phyloP scores from a whole-genome alignment of 805 yeast species.

The Cyberlindnera bimundalis region DNA sequence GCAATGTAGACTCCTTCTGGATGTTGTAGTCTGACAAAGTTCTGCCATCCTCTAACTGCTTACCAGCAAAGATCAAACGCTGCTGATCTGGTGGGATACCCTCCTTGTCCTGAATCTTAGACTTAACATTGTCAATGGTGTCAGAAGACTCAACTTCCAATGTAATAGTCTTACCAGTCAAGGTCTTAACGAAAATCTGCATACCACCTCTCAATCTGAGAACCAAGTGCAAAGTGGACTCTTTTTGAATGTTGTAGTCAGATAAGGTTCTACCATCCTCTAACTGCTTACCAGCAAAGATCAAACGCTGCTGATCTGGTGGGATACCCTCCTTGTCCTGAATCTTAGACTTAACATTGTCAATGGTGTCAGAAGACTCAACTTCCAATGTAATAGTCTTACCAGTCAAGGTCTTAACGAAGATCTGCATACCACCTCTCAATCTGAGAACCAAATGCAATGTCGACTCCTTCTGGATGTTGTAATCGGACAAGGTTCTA shows the following conservation, averaged over 20 bases:
- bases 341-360: neutral
- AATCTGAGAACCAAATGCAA: conserved; percentile 79
- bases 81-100: conserved; percentile 97
- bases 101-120: conserved; percentile 93
- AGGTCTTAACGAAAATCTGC: conserved; percentile 95
- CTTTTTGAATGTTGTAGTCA: conserved; percentile 94
- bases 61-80: conserved; percentile 91
- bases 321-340: no score
- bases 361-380: neutral
- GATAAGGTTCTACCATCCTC: conserved; percentile 94
- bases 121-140: conserved; percentile 90
- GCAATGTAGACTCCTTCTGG: conserved; percentile 87
- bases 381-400: neutral
- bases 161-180: conserved; percentile 97
- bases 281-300: conserved; percentile 26
- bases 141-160: conserved; percentile 92
- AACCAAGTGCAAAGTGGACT: conserved; percentile 80
- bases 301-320: no score
- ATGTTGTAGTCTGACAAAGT: conserved; percentile 91
- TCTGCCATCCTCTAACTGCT: conserved; percentile 93
- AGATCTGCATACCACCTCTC: conserved; percentile 51
- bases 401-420: neutral
- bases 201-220: conserved; percentile 72
- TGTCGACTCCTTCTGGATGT: conserved; percentile 91
- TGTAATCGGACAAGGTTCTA: conserved; percentile 88